Conservation (phyloP, 768 basidiomycete genomes). For the Chalciporus chontae region DNA sequence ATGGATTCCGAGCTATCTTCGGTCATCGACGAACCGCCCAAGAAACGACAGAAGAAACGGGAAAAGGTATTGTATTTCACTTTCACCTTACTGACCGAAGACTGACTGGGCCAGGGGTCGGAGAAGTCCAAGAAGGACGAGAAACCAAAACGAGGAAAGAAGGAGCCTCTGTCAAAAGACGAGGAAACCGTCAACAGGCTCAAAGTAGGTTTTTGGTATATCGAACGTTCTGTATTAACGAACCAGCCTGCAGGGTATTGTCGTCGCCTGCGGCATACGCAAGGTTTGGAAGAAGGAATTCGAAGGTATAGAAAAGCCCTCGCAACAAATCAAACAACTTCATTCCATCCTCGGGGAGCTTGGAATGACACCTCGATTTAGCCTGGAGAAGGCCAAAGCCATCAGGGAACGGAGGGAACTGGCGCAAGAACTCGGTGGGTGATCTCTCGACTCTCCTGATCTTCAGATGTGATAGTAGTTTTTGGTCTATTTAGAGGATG, state of each 20-base stretch:
- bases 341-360: slow-evolving; percentile 63
- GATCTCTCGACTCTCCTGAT: not conserved
- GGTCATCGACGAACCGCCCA: slow-evolving; percentile 53
- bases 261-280: slow-evolving; percentile 72
- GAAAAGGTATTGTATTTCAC: slow-evolving; percentile 28
- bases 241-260: slow-evolving; percentile 45
- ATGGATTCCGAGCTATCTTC: slow-evolving; percentile 52
- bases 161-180: slow-evolving; percentile 45
- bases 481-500: slow-evolving; percentile 54
- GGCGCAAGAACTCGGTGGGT: slow-evolving; percentile 72
- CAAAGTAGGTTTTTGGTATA: slow-evolving; percentile 46
- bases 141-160: slow-evolving; percentile 31
- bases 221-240: not conserved
- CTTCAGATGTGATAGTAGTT: not conserved
- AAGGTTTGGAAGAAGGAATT: slow-evolving; percentile 78
- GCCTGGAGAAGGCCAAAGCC: slow-evolving; percentile 74
- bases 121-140: slow-evolving; percentile 22
- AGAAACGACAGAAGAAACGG: slow-evolving; percentile 43
- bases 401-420: slow-evolving; percentile 74
- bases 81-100: not conserved
- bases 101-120: slow-evolving; percentile 13
- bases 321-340: slow-evolving; percentile 63
- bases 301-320: slow-evolving; percentile 50
- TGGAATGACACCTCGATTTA: slow-evolving; percentile 78
- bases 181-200: slow-evolving; percentile 73